A percentile compares a stretch with the other conserved stretches of the same genome.
Conservation (phyloP, 129 eudicot species). For the Solidago caesia region DNA sequence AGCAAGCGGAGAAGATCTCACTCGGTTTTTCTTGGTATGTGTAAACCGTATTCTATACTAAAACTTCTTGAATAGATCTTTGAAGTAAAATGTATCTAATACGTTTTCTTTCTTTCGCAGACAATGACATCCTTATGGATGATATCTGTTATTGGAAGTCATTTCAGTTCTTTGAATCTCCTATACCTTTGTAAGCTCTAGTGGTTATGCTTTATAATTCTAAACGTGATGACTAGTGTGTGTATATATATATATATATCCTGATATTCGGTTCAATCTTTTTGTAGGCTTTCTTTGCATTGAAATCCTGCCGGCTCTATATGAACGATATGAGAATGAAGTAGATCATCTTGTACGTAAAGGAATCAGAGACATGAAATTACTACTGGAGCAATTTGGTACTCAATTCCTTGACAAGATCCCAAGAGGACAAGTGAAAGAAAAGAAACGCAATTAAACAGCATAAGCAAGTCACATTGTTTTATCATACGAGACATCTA, state of each 20-base stretch:
- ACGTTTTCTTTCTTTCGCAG: conserved; percentile 30
- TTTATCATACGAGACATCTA: background rate
- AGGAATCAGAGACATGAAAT: conserved; percentile 58
- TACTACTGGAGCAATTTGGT: conserved; percentile 50
- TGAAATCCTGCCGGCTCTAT: conserved; percentile 64
- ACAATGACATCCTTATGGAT: conserved; percentile 56
- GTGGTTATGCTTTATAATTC: background rate
- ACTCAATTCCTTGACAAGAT: conserved; percentile 63
- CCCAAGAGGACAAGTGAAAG: conserved; percentile 79
- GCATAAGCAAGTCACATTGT: background rate
- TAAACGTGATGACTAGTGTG: background rate
- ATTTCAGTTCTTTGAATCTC: conserved; percentile 65
- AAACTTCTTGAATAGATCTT: background rate
- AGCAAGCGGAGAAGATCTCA: conserved; percentile 68
- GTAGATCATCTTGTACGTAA: conserved; percentile 59
- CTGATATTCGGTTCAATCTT: background rate
- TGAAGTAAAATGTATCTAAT: background rate
- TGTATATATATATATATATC: background rate
- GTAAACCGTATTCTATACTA: background rate
- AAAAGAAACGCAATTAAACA: conserved; percentile 42
- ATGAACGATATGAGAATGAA: conserved; percentile 61
- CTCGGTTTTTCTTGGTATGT: conserved; percentile 57
- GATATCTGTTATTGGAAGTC: conserved; percentile 62
- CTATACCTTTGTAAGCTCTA: conserved; percentile 57
- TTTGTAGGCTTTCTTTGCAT: conserved; percentile 55